Evolutionary conservation across 2,329 filamentous ascomycete genomes (phyloP).

Genomic region (Elsinoe arachidis): DNA sequence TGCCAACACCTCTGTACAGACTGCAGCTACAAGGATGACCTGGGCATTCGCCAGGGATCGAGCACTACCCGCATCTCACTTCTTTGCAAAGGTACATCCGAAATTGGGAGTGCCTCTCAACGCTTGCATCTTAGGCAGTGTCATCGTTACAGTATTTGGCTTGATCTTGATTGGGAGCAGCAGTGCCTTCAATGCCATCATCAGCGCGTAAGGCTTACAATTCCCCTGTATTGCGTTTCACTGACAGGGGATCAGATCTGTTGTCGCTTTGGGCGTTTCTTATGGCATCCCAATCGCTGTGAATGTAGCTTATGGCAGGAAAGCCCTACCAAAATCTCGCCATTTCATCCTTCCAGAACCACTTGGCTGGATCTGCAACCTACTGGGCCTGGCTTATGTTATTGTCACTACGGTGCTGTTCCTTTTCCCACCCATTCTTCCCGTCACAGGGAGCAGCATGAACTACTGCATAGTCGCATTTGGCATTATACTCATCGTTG

Average conservation of each 20-base stretch:
- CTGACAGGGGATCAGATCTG: slow-evolving; percentile 46
- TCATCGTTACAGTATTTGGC: slow-evolving; percentile 28
- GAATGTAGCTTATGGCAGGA: slow-evolving; percentile 58
- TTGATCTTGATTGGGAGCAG: slow-evolving; percentile 30
- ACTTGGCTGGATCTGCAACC: slow-evolving; percentile 53
- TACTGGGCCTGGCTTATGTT: slow-evolving; percentile 55
- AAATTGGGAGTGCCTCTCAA: slow-evolving; percentile 29
- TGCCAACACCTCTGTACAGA: slow-evolving; percentile 29
- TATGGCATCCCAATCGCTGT: slow-evolving; percentile 67
- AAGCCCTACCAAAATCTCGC: slow-evolving; percentile 50
- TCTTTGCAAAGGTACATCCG: slow-evolving; percentile 28
- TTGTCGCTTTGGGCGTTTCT: slow-evolving; percentile 62
- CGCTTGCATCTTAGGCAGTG: slow-evolving; percentile 25
- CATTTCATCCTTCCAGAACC: slow-evolving; percentile 47
- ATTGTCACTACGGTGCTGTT: slow-evolving; percentile 66
- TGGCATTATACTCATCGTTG: slow-evolving; percentile 49
- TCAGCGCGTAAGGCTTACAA: slow-evolving; percentile 20
- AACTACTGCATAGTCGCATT: slow-evolving; percentile 54
- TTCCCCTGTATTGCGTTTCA: background rate
- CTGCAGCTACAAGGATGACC: slow-evolving; percentile 30
- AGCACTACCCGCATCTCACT: slow-evolving; percentile 27
- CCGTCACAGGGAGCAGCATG: slow-evolving; percentile 60
- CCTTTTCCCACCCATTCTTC: slow-evolving; percentile 60
- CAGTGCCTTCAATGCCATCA: slow-evolving; percentile 31
- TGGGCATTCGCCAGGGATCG: slow-evolving; percentile 30